Evolutionary conservation across 1,284 basidiomycete species (phyloP).

Genomic region (Trichosporon asahii): DNA sequence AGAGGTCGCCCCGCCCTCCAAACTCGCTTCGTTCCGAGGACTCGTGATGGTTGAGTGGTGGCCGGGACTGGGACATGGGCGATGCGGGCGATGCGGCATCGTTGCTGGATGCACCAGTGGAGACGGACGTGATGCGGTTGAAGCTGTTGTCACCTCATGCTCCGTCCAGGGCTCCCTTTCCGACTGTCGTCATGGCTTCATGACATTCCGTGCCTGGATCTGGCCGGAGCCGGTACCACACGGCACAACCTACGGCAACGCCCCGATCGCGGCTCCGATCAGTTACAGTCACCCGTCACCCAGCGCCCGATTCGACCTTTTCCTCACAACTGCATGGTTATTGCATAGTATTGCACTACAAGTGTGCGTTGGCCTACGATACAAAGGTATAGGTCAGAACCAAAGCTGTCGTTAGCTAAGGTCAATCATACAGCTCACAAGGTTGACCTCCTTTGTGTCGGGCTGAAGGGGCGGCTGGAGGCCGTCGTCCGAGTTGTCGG

Average conservation of each 20-base stretch:
- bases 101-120: too few relatives aligned
- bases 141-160: background rate
- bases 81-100: background rate
- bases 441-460: background rate
- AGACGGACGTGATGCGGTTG: background rate
- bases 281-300: background rate
- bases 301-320: background rate
- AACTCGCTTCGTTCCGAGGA: background rate
- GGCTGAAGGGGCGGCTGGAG: background rate
- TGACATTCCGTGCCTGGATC: constrained; percentile 6
- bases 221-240: too few relatives aligned
- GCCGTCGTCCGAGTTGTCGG: background rate
- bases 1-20: background rate
- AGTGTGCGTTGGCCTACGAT: background rate
- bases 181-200: constrained; percentile 2
- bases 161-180: background rate
- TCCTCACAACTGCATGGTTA: background rate
- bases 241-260: too few relatives aligned
- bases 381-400: background rate
- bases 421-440: background rate
- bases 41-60: background rate
- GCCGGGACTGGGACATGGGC: background rate
- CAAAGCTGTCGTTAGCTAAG: background rate
- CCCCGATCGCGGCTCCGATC: background rate
- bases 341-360: background rate